phyloP scores from a whole-genome alignment of 75 land plant species.

The Pinus taeda region DNA sequence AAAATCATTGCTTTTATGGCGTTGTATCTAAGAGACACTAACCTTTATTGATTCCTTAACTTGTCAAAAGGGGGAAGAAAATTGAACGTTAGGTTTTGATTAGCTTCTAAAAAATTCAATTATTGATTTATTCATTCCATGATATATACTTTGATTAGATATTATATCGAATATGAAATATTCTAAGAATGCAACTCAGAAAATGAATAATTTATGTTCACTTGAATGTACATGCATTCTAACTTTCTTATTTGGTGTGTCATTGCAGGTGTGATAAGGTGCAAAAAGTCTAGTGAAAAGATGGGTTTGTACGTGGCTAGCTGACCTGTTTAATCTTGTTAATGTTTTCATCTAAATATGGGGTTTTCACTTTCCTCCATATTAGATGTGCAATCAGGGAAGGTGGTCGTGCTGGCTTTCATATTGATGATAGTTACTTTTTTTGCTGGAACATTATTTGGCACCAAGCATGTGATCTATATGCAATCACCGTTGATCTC shows the following conservation, averaged over 20 bases:
- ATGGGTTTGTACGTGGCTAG: not conserved
- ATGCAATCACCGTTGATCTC: conserved; percentile 1
- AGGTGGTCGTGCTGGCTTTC: conserved; percentile 34
- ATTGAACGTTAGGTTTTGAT: not conserved
- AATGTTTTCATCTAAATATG: conserved; percentile 1
- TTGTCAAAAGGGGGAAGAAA: not conserved
- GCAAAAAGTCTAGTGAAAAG: not conserved
- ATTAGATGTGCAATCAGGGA: conserved; percentile 42
- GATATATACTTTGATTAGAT: not conserved
- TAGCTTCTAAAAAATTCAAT: not conserved
- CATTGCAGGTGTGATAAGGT: not conserved
- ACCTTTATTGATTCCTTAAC: too few relatives aligned
- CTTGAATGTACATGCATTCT: not conserved
- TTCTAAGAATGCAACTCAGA: not conserved
- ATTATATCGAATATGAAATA: not conserved
- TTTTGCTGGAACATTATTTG: conserved; percentile 67
- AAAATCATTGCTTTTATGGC: not conserved
- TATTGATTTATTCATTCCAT: not conserved
- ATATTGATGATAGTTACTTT: conserved; percentile 55
- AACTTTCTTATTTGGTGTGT: not conserved
- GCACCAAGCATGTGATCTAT: conserved; percentile 8
- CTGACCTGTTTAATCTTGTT: not conserved
- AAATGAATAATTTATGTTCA: not conserved
- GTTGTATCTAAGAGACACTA: not conserved
- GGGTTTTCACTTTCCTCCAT: conserved; percentile 21